phyloP scores from a whole-genome alignment of 1,284 basidiomycete species.

The Ganoderma lingzhi region DNA sequence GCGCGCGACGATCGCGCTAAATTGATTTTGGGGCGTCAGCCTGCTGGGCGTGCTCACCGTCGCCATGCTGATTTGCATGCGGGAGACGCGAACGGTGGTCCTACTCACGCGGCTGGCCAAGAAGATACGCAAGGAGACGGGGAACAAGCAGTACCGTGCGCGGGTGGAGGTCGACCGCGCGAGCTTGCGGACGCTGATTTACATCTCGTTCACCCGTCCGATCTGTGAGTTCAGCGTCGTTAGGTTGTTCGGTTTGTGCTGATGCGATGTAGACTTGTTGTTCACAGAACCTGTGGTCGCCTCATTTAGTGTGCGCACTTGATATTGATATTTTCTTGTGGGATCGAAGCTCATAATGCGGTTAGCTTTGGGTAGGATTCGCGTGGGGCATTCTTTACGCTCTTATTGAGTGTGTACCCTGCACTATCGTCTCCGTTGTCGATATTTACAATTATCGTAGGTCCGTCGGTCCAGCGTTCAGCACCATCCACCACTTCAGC shows the following conservation, averaged over 20 bases:
- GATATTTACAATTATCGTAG: constrained; percentile 41
- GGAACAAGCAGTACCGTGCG: constrained; percentile 67
- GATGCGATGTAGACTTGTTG: constrained; percentile 57
- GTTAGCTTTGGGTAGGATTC: constrained; percentile 77
- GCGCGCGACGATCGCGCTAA: constrained; percentile 13
- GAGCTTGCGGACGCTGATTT: constrained; percentile 63
- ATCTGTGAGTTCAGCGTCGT: constrained; percentile 54
- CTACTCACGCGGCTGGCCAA: constrained; percentile 67
- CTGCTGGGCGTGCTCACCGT: constrained; percentile 54
- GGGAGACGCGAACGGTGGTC: constrained; percentile 69
- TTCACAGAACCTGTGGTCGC: constrained; percentile 81
- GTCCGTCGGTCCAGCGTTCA: constrained; percentile 69
- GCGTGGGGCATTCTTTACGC: constrained; percentile 83
- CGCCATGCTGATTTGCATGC: constrained; percentile 57
- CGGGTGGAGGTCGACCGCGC: constrained; percentile 69
- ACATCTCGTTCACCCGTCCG: constrained; percentile 73
- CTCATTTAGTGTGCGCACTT: constrained; percentile 65
- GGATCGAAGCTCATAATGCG: constrained; percentile 10
- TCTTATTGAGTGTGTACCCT: constrained; percentile 61
- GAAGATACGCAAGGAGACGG: constrained; percentile 67
- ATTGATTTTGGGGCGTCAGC: constrained; percentile 38
- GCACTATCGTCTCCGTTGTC: neutral
- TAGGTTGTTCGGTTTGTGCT: neutral
- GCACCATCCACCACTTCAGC: constrained; percentile 70
- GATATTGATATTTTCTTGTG: no score